Evolutionary conservation across 768 basidiomycete species (phyloP).

Genomic region (Ephemerocybe angulata): DNA sequence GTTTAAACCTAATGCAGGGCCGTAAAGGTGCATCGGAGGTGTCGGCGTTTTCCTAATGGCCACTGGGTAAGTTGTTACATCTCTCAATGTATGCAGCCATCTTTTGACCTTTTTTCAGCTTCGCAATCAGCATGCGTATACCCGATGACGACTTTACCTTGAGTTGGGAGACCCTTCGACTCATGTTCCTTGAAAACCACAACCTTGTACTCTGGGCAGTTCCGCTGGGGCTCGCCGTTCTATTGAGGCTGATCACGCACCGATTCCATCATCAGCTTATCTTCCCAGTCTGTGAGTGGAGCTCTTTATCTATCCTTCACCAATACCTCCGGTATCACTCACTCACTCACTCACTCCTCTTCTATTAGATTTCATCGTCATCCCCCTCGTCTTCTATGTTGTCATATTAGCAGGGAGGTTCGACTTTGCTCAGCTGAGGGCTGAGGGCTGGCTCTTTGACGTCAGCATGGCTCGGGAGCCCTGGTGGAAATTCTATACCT

Average conservation of each 20-base stretch:
- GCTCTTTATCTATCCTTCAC: too few relatives aligned
- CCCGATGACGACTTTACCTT: conserved; percentile 74
- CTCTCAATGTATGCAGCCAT: background rate
- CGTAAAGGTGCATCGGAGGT: conserved; percentile 81
- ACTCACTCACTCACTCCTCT: background rate
- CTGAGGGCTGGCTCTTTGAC: conserved; percentile 84
- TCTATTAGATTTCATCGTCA: conserved; percentile 66
- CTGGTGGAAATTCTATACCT: conserved; percentile 87
- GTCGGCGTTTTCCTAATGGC: conserved; percentile 89
- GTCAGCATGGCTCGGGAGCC: conserved; percentile 39
- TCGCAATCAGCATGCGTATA: conserved; percentile 82
- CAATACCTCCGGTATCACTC: background rate
- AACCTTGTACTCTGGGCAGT: conserved; percentile 75
- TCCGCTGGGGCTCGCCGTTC: conserved; percentile 70
- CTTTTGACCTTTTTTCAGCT: conserved; percentile 33
- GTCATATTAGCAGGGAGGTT: conserved; percentile 62
- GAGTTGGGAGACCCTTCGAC: conserved; percentile 58
- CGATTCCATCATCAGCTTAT: conserved; percentile 83
- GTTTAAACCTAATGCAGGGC: background rate
- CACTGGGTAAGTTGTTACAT: conserved; percentile 60
- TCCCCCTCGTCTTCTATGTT: conserved; percentile 82
- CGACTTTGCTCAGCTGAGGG: conserved; percentile 56
- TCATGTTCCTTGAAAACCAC: conserved; percentile 61
- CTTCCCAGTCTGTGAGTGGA: conserved; percentile 81
- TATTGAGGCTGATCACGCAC: conserved; percentile 77